Evolutionary conservation across 768 basidiomycete species (phyloP).

Genomic region (Amanita exitialis): DNA sequence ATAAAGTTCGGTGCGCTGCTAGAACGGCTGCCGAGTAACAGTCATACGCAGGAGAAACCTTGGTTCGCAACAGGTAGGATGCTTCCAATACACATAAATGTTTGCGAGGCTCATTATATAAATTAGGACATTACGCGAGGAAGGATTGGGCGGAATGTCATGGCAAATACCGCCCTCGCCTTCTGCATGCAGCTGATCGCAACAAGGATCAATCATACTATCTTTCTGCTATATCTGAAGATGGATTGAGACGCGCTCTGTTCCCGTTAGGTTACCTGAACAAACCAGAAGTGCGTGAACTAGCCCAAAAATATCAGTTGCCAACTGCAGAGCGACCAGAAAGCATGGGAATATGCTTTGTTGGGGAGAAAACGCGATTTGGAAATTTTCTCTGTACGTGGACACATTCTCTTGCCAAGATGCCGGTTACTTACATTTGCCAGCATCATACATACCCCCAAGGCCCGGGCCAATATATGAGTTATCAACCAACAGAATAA

Average conservation of each 20-base stretch:
- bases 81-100: background rate
- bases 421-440: background rate
- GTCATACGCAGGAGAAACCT: conserved; percentile 20
- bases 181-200: conserved; percentile 44
- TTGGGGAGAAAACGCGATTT: conserved; percentile 73
- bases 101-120: background rate
- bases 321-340: conserved; percentile 72
- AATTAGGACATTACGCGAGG: conserved; percentile 76
- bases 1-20: conserved; percentile 87
- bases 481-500: conserved; percentile 35
- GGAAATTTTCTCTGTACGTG: conserved; percentile 58
- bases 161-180: conserved; percentile 31
- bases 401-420: background rate
- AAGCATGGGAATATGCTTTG: conserved; percentile 93
- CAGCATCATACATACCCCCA: conserved; percentile 70
- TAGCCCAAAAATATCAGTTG: conserved; percentile 53
- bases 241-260: conserved; percentile 52
- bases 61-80: conserved; percentile 77
- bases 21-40: conserved; percentile 37
- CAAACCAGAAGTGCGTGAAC: conserved; percentile 64
- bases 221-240: conserved; percentile 67
- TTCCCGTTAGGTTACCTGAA: conserved; percentile 66
- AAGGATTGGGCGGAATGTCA: conserved; percentile 37
- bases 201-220: conserved; percentile 92
- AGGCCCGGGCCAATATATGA: conserved; percentile 64